A percentile compares a stretch with the other conserved stretches of the same genome.
phyloP scores from a whole-genome alignment of 192 early-diverging fungal species.

The Oehlia diaphana region DNA sequence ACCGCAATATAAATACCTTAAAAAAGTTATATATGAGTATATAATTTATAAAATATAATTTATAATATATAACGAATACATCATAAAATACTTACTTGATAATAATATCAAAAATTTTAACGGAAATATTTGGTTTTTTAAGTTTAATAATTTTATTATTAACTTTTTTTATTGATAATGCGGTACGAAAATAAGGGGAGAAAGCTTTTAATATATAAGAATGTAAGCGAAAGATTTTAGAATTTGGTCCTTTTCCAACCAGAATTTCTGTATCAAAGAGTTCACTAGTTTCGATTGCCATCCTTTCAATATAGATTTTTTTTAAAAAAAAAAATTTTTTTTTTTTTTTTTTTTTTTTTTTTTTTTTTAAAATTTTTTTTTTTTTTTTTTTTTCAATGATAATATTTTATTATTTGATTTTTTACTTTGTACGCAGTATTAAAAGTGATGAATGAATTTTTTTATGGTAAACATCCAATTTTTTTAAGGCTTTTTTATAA shows the following conservation, averaged over 20 bases:
- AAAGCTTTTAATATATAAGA: neutral
- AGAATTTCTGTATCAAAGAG: neutral
- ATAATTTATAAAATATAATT: too few species aligned
- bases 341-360: too few species aligned
- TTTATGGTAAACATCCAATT: too few species aligned
- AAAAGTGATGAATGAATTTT: too few species aligned
- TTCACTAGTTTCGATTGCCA: neutral
- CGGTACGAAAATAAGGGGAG: slow-evolving; percentile 6
- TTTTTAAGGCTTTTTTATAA: too few species aligned
- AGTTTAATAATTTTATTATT: neutral
- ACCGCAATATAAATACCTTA: neutral
- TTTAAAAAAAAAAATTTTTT: too few species aligned
- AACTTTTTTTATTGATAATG: neutral
- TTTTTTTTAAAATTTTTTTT: too few species aligned
- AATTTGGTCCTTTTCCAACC: neutral
- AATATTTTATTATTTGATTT: too few species aligned
- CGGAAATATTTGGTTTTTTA: neutral
- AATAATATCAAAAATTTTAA: neutral
- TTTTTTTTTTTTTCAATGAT: too few species aligned
- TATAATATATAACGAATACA: too few species aligned
- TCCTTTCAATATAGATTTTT: too few species aligned
- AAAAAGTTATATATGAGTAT: neutral
- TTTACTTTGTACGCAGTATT: too few species aligned
- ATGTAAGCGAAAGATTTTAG: neutral
- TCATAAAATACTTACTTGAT: neutral